A percentile compares a stretch with the other conserved stretches of the same genome.
Evolutionary conservation across 805 yeast genomes (phyloP).

Genomic region (Ogataea corticis): DNA sequence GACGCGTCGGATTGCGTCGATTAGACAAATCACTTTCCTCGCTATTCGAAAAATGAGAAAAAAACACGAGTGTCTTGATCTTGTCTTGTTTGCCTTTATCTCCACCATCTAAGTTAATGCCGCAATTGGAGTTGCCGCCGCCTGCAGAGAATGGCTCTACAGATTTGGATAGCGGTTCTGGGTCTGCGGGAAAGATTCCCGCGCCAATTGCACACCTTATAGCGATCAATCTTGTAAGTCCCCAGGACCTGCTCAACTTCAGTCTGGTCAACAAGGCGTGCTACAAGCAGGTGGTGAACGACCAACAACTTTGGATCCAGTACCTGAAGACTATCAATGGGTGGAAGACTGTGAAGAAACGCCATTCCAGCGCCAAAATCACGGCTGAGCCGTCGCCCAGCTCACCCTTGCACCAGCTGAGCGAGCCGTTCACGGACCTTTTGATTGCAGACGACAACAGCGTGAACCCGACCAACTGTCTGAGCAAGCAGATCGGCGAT

Average conservation of each 20-base stretch:
- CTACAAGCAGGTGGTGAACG: slow-evolving; percentile 25
- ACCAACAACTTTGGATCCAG: slow-evolving; percentile 28
- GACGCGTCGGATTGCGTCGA: slow-evolving; percentile 14
- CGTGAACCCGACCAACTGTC: slow-evolving; percentile 29
- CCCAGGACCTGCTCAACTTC: slow-evolving; percentile 31
- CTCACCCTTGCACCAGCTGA: slow-evolving; percentile 2
- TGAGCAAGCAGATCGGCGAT: slow-evolving; percentile 24
- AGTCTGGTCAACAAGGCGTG: slow-evolving; percentile 29
- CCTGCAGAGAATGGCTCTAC: background rate
- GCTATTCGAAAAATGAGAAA: background rate
- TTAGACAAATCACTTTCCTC: slow-evolving; percentile 11
- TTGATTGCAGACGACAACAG: slow-evolving; percentile 19
- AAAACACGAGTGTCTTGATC: too few species aligned
- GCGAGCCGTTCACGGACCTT: slow-evolving; percentile 8
- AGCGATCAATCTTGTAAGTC: slow-evolving; percentile 22
- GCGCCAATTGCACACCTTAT: slow-evolving; percentile 19
- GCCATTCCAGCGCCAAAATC: background rate
- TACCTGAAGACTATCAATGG: slow-evolving; percentile 23
- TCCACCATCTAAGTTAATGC: background rate
- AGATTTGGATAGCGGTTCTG: background rate
- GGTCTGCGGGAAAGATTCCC: slow-evolving; percentile 13
- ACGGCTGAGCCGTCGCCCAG: background rate
- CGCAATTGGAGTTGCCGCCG: slow-evolving; percentile 5
- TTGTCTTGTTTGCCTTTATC: background rate
- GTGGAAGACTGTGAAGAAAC: slow-evolving; percentile 22